Evolutionary conservation across 2,329 filamentous ascomycete genomes (phyloP).

Genomic region (Fusarium aywerte): DNA sequence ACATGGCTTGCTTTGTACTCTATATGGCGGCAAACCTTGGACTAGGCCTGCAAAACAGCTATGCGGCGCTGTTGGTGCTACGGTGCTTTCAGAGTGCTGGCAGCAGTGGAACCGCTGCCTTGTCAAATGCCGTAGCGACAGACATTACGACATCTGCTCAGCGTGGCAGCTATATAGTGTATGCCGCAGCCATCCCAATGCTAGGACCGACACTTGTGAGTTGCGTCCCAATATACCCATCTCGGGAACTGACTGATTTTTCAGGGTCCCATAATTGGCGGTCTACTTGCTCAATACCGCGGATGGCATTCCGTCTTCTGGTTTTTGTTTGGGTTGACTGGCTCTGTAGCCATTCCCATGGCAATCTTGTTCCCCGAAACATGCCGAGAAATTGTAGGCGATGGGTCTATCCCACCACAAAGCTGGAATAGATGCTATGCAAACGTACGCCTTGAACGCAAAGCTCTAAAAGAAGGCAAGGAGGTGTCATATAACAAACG

Average conservation of each 20-base stretch:
- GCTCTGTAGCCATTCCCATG: neutral
- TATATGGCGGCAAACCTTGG: neutral
- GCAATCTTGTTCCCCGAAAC: neutral
- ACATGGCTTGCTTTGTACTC: neutral
- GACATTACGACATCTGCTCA: neutral
- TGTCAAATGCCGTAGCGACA: neutral
- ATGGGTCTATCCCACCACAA: neutral
- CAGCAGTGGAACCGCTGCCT: neutral
- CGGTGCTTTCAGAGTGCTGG: neutral
- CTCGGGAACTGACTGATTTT: neutral
- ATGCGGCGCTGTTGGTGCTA: neutral
- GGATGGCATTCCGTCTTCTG: constrained; percentile 5
- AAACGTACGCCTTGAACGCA: neutral
- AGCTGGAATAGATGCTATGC: neutral
- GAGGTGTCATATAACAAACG: neutral
- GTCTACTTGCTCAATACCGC: neutral
- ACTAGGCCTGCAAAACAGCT: neutral
- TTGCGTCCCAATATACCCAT: rapidly evolving
- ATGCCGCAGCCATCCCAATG: neutral
- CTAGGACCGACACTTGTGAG: neutral
- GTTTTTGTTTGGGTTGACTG: neutral
- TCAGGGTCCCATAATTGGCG: neutral
- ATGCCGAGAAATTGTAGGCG: neutral
- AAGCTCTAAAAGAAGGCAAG: neutral
- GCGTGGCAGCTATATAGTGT: neutral